phyloP scores from a whole-genome alignment of 179 eudicot genomes.

The Beta macrorhiza region DNA sequence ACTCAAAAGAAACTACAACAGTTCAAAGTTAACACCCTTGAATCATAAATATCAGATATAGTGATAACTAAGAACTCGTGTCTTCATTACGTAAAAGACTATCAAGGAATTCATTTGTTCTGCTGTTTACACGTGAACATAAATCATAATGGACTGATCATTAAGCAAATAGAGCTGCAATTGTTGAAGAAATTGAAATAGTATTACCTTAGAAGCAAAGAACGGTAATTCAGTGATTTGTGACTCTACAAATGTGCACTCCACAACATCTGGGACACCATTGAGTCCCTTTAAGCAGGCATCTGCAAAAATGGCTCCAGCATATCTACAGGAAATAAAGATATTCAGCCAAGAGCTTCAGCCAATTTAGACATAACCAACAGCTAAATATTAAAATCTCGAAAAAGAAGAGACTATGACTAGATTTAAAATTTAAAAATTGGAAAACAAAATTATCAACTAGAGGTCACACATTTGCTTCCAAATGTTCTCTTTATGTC shows the following conservation, averaged over 20 bases:
- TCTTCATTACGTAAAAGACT: neutral
- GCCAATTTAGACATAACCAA: neutral
- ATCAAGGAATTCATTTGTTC: neutral
- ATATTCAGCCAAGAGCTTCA: neutral
- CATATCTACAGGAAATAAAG: slow-evolving; percentile 55
- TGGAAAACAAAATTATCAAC: neutral
- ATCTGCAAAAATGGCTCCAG: slow-evolving; percentile 97
- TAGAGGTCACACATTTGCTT: neutral
- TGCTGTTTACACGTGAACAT: neutral
- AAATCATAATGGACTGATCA: neutral
- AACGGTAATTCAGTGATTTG: slow-evolving; percentile 77
- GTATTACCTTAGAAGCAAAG: slow-evolving; percentile 90
- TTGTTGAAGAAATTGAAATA: neutral
- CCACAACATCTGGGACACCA: slow-evolving; percentile 95
- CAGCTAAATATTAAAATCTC: neutral
- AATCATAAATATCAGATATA: neutral
- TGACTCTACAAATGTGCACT: slow-evolving; percentile 89
- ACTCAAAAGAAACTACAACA: neutral
- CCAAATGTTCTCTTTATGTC: neutral
- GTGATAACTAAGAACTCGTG: neutral
- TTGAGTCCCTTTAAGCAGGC: slow-evolving; percentile 98
- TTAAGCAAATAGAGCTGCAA: neutral
- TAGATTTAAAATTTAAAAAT: neutral
- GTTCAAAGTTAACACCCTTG: neutral
- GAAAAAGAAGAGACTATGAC: neutral